Percentiles rank a stretch among this genome's conserved stretches.
phyloP scores from a whole-genome alignment of 805 yeast genomes.

The Saccharomycopsis fibuligera region DNA sequence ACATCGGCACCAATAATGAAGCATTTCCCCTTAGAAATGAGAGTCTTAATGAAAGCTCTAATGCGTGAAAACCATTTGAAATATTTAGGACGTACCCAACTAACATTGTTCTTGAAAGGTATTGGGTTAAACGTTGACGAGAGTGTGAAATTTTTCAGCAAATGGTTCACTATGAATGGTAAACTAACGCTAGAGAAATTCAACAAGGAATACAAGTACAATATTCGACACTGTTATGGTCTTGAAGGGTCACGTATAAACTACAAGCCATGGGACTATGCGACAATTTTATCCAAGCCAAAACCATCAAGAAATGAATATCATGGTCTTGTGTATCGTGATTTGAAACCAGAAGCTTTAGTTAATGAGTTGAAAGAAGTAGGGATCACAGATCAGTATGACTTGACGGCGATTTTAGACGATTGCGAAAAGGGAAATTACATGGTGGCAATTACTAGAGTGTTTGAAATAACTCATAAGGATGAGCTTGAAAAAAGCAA shows the following conservation, averaged over 20 bases:
- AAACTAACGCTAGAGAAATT: slow-evolving; percentile 63
- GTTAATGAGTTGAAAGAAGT: slow-evolving; percentile 49
- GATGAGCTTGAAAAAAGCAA: slow-evolving; percentile 35
- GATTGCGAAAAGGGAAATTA: slow-evolving; percentile 64
- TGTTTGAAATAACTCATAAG: slow-evolving; percentile 66
- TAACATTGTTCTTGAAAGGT: slow-evolving; percentile 79
- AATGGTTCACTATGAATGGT: slow-evolving; percentile 55
- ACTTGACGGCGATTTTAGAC: slow-evolving; percentile 56
- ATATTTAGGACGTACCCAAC: slow-evolving; percentile 79
- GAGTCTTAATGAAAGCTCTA: slow-evolving; percentile 57
- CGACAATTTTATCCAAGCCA: slow-evolving; percentile 64
- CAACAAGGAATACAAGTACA: slow-evolving; percentile 83
- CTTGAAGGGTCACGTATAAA: slow-evolving; percentile 84
- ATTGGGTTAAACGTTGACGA: slow-evolving; percentile 85
- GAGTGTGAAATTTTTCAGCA: slow-evolving; percentile 78
- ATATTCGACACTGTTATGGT: slow-evolving; percentile 85
- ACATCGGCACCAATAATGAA: slow-evolving; percentile 45
- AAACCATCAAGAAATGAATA: slow-evolving; percentile 61
- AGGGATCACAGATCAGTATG: slow-evolving; percentile 44
- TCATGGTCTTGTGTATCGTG: slow-evolving; percentile 94
- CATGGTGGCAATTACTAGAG: slow-evolving; percentile 85
- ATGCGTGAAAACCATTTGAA: slow-evolving; percentile 63
- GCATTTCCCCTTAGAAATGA: slow-evolving; percentile 81
- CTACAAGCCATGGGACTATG: slow-evolving; percentile 82
- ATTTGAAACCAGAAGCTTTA: slow-evolving; percentile 59